These are phyloP conservation scores for Kwoniella pini DNA, from an alignment of 768 basidiomycete species.

Conservation along the genomic window DNA sequence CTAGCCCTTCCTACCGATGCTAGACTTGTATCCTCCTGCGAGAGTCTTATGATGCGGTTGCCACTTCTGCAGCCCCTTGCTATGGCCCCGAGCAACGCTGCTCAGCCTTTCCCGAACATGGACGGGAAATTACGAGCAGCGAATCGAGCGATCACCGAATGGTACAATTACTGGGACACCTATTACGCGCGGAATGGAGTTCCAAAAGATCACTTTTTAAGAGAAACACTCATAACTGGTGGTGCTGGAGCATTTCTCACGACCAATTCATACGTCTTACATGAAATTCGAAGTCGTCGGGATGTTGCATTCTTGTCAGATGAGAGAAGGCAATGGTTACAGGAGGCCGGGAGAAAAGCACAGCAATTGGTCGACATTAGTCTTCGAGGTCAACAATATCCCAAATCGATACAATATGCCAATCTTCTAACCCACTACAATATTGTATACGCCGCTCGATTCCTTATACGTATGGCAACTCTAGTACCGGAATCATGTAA, in stretches of 20 bases:
- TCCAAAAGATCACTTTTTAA: constrained; percentile 27
- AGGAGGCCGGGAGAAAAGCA: constrained; percentile 35
- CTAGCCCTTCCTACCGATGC: constrained; percentile 29
- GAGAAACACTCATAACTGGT: constrained; percentile 36
- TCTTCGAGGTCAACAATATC: constrained; percentile 36
- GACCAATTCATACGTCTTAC: constrained; percentile 39
- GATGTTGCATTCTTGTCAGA: constrained; percentile 38
- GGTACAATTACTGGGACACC: constrained; percentile 42
- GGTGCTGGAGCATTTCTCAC: constrained; percentile 26
- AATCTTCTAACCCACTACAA: constrained; percentile 32
- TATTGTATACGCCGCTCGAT: constrained; percentile 39
- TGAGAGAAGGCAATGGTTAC: constrained; percentile 27
- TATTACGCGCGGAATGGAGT: constrained; percentile 28
- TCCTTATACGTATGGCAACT: constrained; percentile 42
- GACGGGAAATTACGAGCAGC: constrained; percentile 31
- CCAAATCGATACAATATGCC: constrained; percentile 34
- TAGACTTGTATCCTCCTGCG: constrained; percentile 37
- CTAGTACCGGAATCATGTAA: constrained; percentile 39
- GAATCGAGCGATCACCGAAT: constrained; percentile 24
- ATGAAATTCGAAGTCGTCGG: constrained; percentile 32
- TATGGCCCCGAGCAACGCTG: constrained; percentile 21
- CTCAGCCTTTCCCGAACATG: constrained; percentile 29
- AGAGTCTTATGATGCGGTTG: constrained; percentile 23
- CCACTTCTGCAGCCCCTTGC: constrained; percentile 37
- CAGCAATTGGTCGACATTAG: constrained; percentile 32